Conservation (phyloP, 2,329 filamentous ascomycete species). For the Aspergillus quadricinctus region DNA sequence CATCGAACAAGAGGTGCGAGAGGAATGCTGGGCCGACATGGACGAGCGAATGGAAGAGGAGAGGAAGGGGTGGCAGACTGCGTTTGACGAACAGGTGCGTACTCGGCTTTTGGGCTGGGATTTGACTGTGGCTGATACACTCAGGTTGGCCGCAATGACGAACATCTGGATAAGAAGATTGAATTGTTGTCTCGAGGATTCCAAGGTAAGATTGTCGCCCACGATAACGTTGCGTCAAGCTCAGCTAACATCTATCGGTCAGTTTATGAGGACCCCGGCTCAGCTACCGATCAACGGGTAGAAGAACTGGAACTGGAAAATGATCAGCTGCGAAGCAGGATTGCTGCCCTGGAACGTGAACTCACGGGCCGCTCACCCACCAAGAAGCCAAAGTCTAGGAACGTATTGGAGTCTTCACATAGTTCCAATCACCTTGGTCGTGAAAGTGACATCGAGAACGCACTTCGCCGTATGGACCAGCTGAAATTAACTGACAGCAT, state of each 20-base stretch:
- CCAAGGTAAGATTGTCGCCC: conserved; percentile 32
- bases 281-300: conserved; percentile 53
- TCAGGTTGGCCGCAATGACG: conserved; percentile 65
- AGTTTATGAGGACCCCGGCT: conserved; percentile 47
- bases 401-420: conserved; percentile 20
- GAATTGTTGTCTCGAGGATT: conserved; percentile 62
- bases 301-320: conserved; percentile 69
- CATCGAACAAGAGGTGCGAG: conserved; percentile 77
- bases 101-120: background rate
- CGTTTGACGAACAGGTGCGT: conserved; percentile 66
- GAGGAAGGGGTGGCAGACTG: conserved; percentile 73
- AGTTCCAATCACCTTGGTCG: conserved; percentile 29
- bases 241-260: conserved; percentile 19
- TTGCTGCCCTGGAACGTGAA: conserved; percentile 63
- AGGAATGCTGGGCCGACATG: conserved; percentile 85
- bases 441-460: conserved; percentile 39
- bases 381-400: conserved; percentile 45
- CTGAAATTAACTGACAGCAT: conserved; percentile 35
- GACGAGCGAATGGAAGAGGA: conserved; percentile 72
- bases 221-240: background rate
- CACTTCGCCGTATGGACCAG: conserved; percentile 36
- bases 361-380: conserved; percentile 59
- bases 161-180: conserved; percentile 83
- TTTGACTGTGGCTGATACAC: conserved; percentile 9
- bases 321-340: conserved; percentile 61